Base-by-base conservation (phyloP, 352 stramenopile species). In the Discostella stelligera region DNA sequence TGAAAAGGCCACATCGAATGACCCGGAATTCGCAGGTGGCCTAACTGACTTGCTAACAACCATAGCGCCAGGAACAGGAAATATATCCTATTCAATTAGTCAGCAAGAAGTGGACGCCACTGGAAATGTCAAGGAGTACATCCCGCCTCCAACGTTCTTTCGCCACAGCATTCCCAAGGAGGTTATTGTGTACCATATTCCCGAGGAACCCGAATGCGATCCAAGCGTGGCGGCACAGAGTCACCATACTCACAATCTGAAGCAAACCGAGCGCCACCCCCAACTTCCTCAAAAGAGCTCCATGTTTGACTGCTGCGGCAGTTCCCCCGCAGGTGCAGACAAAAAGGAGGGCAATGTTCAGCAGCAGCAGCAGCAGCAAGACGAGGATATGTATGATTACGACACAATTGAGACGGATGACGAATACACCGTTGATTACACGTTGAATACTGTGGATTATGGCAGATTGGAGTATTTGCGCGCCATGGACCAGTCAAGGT, bases 341-440 rank as follows among this genome's bases (percentile, higher is more conserved):
- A 46, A 21, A 11, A 66, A 54, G 16, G 8, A 49, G 37, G 46
- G 6, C 46, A 54, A 13, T 27, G 37, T n/a, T 18, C 5, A n/a
- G 23, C 5, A 59, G 18, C 44, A 68, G 2, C 21, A 69, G 16
- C 5, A n/a, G 23, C 5, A 59, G 18, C 44, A 68, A 6, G 44
- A 69, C 32, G 10, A 59, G 41, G 44, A 66, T 44, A n/a, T 32
- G 32, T 67, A 67, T 50, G 66, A 74, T 56, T 74, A 66, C 16
- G 66, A 74, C 41, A 74, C 66, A 18, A 74, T 74, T 39, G 56
- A 74, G 39, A 74, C 66, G 9, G 66, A 74, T n/a, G 65, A 53
- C 37, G 41, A 71, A 10, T 48, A 30, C 49, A 30, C 66, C 11
- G 54, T 59, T 6, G 66, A 74, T 30, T 61, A 67, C 25, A 74